Evolutionary conservation across 208 protist species (phyloP), one percentile per base, ranked within the genome.

Genomic region (Angomonas ambiguus): DNA sequence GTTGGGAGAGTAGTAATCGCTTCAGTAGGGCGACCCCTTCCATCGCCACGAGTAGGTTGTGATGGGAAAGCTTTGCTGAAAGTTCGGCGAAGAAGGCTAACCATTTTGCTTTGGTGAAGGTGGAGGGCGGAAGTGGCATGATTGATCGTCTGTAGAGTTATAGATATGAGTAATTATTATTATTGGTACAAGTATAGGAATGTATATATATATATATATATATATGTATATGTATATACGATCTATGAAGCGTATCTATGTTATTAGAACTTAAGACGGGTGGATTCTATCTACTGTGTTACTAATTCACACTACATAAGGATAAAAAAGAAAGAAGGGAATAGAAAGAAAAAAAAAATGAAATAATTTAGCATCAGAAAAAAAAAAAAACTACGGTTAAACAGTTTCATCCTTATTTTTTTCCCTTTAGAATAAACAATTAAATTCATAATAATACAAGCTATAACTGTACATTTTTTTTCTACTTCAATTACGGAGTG

Each of bases 21-120:
- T 85, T 85, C 34, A 95, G 59, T 58, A 82, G 57, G 71, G 91
- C 83, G 32, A 83, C 88, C 18, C 88, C 88, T 48, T 95, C 89
- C 33, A 93, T 74, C 24, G 83, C 82, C 20, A 93, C 82, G 10
- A 88, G 58, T 2, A 82, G 63, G 57, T 92, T 90, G 79, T 91
- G 86, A 49, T 95, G 89, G 35, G 83, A 87, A 18, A 95, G 65
- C 70, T 93, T 91, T 5, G 86, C 85, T 1, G 82, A 90, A 27
- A 95, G 75, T 77, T 93, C 89, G 1, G 86, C 86, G 62, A 95
- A 95, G 55, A 95, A 93, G 18, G 84, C 71, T 10, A 95, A 76
- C 89, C 89, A 95, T 53, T 88, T 89, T 1, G 76, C 72, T 60
- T 83, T 80, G 27, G 86, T 88, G 58, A 87, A 92, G 10, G 82